phyloP scores from a whole-genome alignment of 345 rosid species.

The Aethionema arabicum region DNA sequence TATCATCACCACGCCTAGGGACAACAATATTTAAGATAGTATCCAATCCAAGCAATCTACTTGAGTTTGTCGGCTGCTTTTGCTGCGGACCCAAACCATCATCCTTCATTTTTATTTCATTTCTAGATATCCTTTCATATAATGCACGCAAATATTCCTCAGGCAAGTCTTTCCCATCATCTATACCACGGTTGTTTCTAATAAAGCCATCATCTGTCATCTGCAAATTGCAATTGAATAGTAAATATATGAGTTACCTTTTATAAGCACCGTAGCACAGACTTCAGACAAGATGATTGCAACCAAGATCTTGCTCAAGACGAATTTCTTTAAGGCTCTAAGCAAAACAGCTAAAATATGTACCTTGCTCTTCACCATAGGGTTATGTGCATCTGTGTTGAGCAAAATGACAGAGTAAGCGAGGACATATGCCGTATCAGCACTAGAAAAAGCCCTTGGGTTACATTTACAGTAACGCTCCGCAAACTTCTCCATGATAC shows the following conservation, averaged over 20 bases:
- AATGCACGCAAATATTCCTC: slow-evolving; percentile 90
- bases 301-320: slow-evolving; percentile 24
- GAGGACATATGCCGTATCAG: slow-evolving; percentile 98
- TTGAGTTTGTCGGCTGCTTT: slow-evolving; percentile 72
- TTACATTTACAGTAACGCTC: slow-evolving; percentile 98
- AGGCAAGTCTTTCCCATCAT: slow-evolving; percentile 94
- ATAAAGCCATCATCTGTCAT: slow-evolving; percentile 98
- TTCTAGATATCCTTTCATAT: slow-evolving; percentile 87
- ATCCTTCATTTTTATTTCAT: slow-evolving; percentile 98
- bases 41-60: slow-evolving; percentile 85
- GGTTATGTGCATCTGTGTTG: slow-evolving; percentile 98
- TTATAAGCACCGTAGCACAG: slow-evolving; percentile 24
- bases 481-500: slow-evolving; percentile 98
- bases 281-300: slow-evolving; percentile 26
- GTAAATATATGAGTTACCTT: slow-evolving; percentile 14
- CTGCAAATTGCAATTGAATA: slow-evolving; percentile 49
- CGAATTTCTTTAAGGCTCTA: slow-evolving; percentile 3
- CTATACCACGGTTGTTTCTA: slow-evolving; percentile 96
- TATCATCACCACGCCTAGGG: slow-evolving; percentile 84
- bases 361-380: slow-evolving; percentile 98
- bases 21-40: slow-evolving; percentile 93
- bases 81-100: slow-evolving; percentile 80
- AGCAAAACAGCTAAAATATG: slow-evolving; percentile 22
- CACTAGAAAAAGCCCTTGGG: slow-evolving; percentile 87
- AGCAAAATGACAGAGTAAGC: slow-evolving; percentile 98